Evolutionary conservation across 2,329 filamentous ascomycete species (phyloP).

Genomic region (Sordariomycetes sp.): DNA sequence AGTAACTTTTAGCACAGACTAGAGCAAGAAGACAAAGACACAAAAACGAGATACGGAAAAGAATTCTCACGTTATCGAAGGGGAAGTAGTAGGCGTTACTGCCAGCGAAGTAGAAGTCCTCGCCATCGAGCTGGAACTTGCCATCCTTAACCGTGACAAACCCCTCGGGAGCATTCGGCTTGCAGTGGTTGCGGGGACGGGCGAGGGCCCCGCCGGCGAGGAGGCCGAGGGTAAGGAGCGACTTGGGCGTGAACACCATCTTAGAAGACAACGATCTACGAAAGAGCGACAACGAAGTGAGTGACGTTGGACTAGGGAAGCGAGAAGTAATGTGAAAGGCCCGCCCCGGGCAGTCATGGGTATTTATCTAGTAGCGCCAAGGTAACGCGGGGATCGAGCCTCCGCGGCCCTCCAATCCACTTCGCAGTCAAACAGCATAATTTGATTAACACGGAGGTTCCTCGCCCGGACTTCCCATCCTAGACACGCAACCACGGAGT

Average conservation of each 20-base stretch:
- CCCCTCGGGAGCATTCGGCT: constrained; percentile 11
- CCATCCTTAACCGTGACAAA: constrained; percentile 35
- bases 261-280: too few species aligned
- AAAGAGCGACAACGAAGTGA: background rate
- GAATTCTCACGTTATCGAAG: constrained; percentile 30
- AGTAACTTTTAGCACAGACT: background rate
- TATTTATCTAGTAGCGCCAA: background rate
- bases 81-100: constrained; percentile 44
- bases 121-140: constrained; percentile 38
- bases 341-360: background rate
- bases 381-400: background rate
- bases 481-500: background rate
- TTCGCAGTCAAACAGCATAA: background rate
- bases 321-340: background rate
- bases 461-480: background rate
- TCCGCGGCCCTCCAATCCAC: background rate
- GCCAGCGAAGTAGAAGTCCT: constrained; percentile 42
- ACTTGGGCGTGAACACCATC: background rate
- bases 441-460: constrained; percentile 1
- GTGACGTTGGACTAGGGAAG: background rate
- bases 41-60: background rate
- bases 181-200: background rate
- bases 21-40: background rate
- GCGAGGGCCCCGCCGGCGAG: background rate
- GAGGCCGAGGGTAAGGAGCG: background rate